Evolutionary conservation across 768 basidiomycete genomes (phyloP).

Genomic region (Suillus cothurnatus): DNA sequence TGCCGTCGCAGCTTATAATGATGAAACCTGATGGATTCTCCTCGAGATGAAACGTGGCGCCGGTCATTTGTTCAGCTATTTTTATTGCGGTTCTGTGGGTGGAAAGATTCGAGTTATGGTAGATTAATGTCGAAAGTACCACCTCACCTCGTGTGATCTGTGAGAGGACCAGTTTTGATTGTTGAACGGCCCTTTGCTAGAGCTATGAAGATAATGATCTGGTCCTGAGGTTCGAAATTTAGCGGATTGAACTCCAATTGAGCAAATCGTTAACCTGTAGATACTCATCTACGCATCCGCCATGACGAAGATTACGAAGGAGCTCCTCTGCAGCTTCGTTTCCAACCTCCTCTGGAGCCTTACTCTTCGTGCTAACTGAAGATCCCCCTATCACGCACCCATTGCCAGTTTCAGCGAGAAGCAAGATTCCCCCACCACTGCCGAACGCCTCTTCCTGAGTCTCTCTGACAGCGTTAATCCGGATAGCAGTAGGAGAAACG

Average conservation of each 20-base stretch:
- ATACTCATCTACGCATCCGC: conserved; percentile 72
- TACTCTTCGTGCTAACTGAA: conserved; percentile 58
- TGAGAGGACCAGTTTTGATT: conserved; percentile 58
- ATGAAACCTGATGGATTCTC: conserved; percentile 43
- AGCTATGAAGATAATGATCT: conserved; percentile 77
- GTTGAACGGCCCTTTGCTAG: conserved; percentile 66
- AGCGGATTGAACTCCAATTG: neutral
- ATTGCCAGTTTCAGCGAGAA: conserved; percentile 73
- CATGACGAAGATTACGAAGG: conserved; percentile 56
- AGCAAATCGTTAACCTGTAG: conserved; percentile 45
- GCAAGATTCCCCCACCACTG: conserved; percentile 68
- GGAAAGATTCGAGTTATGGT: conserved; percentile 1
- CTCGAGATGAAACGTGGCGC: conserved; percentile 60
- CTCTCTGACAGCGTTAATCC: conserved; percentile 50
- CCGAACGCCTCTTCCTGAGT: conserved; percentile 50
- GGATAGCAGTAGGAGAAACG: conserved; percentile 25
- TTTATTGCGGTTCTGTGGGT: conserved; percentile 63
- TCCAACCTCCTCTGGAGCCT: conserved; percentile 51
- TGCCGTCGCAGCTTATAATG: conserved; percentile 63
- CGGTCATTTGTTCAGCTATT: conserved; percentile 68
- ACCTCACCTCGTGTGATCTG: conserved; percentile 65
- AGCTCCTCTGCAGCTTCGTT: conserved; percentile 63
- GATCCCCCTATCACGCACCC: conserved; percentile 73
- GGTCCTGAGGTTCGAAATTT: conserved; percentile 49
- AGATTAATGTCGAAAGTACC: neutral